Percentiles rank a stretch among this genome's conserved stretches.
phyloP scores from a whole-genome alignment of 169 alveolate species.

The Blepharisma undulans region DNA sequence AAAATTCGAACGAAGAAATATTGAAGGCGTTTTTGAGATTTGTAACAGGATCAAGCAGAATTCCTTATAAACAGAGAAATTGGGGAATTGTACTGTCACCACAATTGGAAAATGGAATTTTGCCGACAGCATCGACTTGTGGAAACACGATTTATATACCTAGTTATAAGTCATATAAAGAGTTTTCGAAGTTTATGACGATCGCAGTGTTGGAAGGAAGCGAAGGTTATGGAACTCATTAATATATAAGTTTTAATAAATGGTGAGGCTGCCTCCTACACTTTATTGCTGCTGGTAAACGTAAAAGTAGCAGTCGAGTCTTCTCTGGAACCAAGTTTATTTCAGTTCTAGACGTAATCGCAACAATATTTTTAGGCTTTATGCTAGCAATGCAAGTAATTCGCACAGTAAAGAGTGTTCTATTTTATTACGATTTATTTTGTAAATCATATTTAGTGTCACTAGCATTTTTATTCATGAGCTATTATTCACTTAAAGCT shows the following conservation, averaged over 20 bases:
- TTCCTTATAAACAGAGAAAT: not conserved
- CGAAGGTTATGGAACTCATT: slow-evolving; percentile 11
- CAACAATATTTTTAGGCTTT: not conserved
- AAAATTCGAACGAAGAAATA: not conserved
- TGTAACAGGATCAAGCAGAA: slow-evolving; percentile 13
- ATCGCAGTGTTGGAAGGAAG: slow-evolving; percentile 7
- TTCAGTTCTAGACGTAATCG: not conserved
- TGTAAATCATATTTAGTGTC: not conserved
- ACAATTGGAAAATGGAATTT: not conserved
- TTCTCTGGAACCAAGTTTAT: not conserved
- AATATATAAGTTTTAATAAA: not conserved
- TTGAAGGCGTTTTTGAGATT: not conserved
- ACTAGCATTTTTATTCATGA: not conserved
- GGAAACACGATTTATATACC: not conserved
- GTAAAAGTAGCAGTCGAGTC: not conserved
- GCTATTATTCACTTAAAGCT: not conserved
- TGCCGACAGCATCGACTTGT: slow-evolving; percentile 5
- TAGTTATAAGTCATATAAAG: not conserved
- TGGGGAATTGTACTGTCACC: not conserved
- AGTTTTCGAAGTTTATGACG: not conserved
- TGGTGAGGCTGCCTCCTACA: not conserved
- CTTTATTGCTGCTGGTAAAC: not conserved
- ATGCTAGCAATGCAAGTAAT: not conserved
- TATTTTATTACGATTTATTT: not conserved
- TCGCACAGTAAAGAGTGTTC: not conserved